Base-by-base conservation (phyloP, 352 stramenopile species). In the Phytophthora pseudosyringae region DNA sequence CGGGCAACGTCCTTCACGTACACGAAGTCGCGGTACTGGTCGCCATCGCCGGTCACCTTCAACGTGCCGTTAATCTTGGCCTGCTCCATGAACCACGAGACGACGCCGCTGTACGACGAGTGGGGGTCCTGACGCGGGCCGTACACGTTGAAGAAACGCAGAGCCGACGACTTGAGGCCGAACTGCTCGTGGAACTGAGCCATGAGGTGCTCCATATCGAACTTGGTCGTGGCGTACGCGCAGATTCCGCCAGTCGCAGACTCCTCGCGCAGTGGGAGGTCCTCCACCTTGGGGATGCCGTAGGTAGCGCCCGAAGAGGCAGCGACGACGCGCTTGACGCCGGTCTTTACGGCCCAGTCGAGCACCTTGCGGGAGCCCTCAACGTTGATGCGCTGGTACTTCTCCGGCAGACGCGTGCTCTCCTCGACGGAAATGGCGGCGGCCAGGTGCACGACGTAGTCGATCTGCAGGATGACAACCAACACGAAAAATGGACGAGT, bases 121-220 rank as follows among this genome's bases (percentile, higher is more conserved):
- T 90, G 78, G 8, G 84, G 82, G 67, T 93, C 84, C 59, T 93
- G 84, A n/a, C 84, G 81, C 7, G 84, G 84, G 6, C 84, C 84
- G 64, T 91, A 93, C 4, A 91, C 84, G 58, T 93, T 93, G 76
- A 93, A 93, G 67, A 93, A 91, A 5, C 84, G 81, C 48, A 93
- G 72, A 18, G 84, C 84, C 1, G 81, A 90, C 28, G 81, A 90
- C 55, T 83, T 80, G 10, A 93, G 79, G 8, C 83, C 81, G 43
- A 79, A 87, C 38, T 89, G 67, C 15, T 64, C 61, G 69, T 90
- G 83, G 67, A 82, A 91, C 38, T 88, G 67, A 26, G 68, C 59
- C 84, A 93, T 91, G 55, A 93, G 45, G 26, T 83, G 57, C 69
- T 93, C 84, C 84, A 93, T 93, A 10, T 90, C 66, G 69, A 91